These are phyloP conservation scores for Rhodotorula paludigena DNA, from an alignment of 768 basidiomycete genomes.

Conservation along the genomic window DNA sequence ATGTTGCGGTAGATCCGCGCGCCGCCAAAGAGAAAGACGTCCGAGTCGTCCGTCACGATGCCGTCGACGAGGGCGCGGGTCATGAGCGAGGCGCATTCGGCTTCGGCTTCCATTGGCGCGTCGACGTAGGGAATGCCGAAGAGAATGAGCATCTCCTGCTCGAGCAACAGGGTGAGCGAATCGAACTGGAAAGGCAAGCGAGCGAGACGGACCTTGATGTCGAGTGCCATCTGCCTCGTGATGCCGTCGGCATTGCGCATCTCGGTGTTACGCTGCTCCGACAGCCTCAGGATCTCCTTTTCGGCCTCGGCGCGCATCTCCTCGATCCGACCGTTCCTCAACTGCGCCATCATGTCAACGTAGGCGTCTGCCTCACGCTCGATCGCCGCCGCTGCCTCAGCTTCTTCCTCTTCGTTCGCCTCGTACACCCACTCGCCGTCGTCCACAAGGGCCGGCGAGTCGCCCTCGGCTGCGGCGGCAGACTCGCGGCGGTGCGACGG, in stretches of 20 bases:
- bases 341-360: constrained; percentile 83
- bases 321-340: constrained; percentile 78
- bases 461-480: not conserved
- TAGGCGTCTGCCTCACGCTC: constrained; percentile 61
- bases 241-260: constrained; percentile 93
- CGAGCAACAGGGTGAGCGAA: not conserved
- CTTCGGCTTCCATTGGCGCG: constrained; percentile 98
- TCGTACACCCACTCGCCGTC: constrained; percentile 8
- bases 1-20: constrained; percentile 96
- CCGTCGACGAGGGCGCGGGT: constrained; percentile 83
- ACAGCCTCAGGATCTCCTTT: constrained; percentile 74
- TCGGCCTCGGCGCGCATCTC: constrained; percentile 82
- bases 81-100: constrained; percentile 91
- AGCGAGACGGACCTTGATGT: constrained; percentile 57
- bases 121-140: constrained; percentile 98
- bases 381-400: constrained; percentile 67
- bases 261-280: constrained; percentile 77
- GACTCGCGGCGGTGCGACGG: not conserved
- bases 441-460: not conserved
- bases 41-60: constrained; percentile 97
- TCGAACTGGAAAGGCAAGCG: constrained; percentile 44
- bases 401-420: constrained; percentile 48
- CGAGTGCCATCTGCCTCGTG: constrained; percentile 87
- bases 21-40: constrained; percentile 96
- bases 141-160: constrained; percentile 76